A percentile compares a stretch with the other conserved stretches of the same genome.
Conservation (phyloP, 805 yeast genomes). For the Saccharomycopsis sp. region DNA sequence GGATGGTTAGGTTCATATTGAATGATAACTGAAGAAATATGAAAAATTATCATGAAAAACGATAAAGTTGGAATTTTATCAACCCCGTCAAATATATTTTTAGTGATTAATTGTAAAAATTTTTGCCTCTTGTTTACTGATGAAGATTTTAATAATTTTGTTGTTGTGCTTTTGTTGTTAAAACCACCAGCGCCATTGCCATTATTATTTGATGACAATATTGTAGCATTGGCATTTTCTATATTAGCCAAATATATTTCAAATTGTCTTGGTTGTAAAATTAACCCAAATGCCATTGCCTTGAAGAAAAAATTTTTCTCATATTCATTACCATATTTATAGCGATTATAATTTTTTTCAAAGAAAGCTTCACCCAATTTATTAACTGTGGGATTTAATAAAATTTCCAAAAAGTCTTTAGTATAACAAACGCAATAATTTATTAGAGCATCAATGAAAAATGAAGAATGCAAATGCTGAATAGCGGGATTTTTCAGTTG, state of each 20-base stretch:
- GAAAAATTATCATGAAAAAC: conserved; percentile 16
- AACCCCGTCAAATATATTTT: conserved; percentile 11
- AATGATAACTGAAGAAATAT: conserved; percentile 15
- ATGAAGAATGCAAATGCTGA: conserved; percentile 15
- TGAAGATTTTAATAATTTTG: conserved; percentile 5
- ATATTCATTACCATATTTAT: conserved; percentile 5
- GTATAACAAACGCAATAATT: conserved; percentile 13
- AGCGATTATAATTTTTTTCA: conserved; percentile 15
- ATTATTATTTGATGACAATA: neutral
- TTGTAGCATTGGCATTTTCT: neutral
- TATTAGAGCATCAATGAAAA: conserved; percentile 15
- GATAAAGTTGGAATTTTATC: conserved; percentile 18
- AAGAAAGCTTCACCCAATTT: conserved; percentile 19
- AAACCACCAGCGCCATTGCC: too few species aligned
- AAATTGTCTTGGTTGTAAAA: conserved; percentile 17
- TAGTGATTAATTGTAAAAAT: conserved; percentile 6
- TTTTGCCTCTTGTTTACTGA: conserved; percentile 17
- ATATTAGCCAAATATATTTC: conserved; percentile 6
- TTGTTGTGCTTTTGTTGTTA: too few species aligned
- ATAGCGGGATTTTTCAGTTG: conserved; percentile 9
- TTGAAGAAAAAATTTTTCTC: conserved; percentile 16
- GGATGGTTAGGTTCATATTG: conserved; percentile 18
- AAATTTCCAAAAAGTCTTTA: conserved; percentile 13
- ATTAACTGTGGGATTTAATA: conserved; percentile 3
- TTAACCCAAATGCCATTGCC: conserved; percentile 14